Evolutionary conservation across 345 rosid species (phyloP).

Genomic region (Eucalyptus erythrocorys): DNA sequence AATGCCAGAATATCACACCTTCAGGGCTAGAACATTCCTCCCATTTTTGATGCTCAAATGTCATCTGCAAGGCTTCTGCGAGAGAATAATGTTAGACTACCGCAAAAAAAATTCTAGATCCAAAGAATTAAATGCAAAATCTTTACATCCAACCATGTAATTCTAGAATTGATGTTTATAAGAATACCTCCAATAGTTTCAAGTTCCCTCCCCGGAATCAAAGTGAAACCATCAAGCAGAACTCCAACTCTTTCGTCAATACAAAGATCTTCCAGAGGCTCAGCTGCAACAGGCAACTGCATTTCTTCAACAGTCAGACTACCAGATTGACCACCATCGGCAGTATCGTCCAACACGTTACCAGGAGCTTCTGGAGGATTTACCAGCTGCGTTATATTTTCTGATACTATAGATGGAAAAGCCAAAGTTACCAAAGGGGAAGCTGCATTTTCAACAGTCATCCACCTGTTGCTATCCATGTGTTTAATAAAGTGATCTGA

Average conservation of each 20-base stretch:
- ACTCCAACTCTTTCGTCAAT: constrained; percentile 67
- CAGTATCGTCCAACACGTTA: constrained; percentile 57
- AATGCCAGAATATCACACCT: constrained; percentile 29
- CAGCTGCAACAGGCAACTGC: constrained; percentile 6
- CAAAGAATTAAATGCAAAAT: not conserved
- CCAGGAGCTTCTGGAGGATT: constrained; percentile 98
- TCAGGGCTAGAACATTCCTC: constrained; percentile 34
- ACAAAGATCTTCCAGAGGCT: constrained; percentile 37
- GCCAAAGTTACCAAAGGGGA: constrained; percentile 54
- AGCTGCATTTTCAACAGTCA: constrained; percentile 91
- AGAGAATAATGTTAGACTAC: not conserved
- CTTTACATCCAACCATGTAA: not conserved
- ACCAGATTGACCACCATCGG: constrained; percentile 28
- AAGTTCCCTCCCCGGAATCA: constrained; percentile 70
- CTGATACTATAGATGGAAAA: constrained; percentile 55
- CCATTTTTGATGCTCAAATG: constrained; percentile 37
- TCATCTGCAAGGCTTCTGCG: constrained; percentile 70
- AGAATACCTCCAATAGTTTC: constrained; percentile 71
- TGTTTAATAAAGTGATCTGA: constrained; percentile 93
- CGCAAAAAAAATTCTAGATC: not conserved
- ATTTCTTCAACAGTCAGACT: constrained; percentile 18
- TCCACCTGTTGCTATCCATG: constrained; percentile 82
- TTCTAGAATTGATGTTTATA: not conserved
- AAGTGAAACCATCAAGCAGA: constrained; percentile 55
- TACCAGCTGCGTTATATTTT: constrained; percentile 58